Percentiles rank a stretch among this genome's conserved stretches.
Conservation (phyloP, 345 rosid species). For the Kernera saxatilis region DNA sequence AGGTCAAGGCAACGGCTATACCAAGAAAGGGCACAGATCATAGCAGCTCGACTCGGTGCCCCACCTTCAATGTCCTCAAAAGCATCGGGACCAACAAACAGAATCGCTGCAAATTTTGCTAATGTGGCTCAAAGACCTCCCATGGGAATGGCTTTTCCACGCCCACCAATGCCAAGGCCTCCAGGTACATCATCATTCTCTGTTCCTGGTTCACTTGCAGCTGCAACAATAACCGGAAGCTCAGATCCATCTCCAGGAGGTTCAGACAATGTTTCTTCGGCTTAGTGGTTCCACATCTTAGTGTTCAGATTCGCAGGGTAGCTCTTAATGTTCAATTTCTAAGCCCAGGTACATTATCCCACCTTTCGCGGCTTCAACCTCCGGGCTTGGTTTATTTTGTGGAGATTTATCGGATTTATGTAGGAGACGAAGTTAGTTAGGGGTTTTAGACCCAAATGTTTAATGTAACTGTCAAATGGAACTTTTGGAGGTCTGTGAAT, state of each 20-base stretch:
- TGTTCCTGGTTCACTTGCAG: constrained; percentile 42
- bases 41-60: constrained; percentile 76
- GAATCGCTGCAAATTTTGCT: constrained; percentile 57
- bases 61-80: constrained; percentile 61
- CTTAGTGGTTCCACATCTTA: constrained; percentile 13
- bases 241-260: constrained; percentile 41
- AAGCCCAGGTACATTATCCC: constrained; percentile 23
- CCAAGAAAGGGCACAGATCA: constrained; percentile 91
- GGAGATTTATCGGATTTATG: constrained; percentile 8
- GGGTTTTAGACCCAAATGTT: constrained; percentile 25
- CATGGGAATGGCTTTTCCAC: constrained; percentile 51
- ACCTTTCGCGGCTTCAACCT: constrained; percentile 11
- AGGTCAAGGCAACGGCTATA: constrained; percentile 84
- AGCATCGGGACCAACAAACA: constrained; percentile 53
- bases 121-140: constrained; percentile 65
- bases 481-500: constrained; percentile 18
- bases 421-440: constrained; percentile 21
- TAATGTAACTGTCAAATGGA: constrained; percentile 10
- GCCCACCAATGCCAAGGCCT: constrained; percentile 69
- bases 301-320: constrained; percentile 4
- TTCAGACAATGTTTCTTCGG: constrained; percentile 22
- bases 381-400: constrained; percentile 1
- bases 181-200: constrained; percentile 35
- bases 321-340: neutral
- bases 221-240: constrained; percentile 45